These are phyloP conservation scores for Alternaria rosae DNA, from an alignment of 2,329 filamentous ascomycete species.

Conservation along the genomic window DNA sequence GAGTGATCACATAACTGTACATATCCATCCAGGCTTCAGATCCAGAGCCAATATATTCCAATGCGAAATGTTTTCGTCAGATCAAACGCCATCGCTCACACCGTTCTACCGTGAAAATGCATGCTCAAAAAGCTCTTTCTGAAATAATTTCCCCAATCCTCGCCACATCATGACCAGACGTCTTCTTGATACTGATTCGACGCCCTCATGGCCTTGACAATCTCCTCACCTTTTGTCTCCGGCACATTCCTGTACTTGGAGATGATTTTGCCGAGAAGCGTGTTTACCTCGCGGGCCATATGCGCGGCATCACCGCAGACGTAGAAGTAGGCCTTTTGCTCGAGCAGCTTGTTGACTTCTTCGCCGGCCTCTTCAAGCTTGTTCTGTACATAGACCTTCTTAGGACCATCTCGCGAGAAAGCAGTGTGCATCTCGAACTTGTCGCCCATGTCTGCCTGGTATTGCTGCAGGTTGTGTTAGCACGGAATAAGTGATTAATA, in stretches of 20 bases:
- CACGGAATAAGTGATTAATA: conserved; percentile 14
- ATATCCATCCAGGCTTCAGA: conserved; percentile 5
- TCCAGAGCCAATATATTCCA: neutral
- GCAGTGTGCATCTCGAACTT: conserved; percentile 90
- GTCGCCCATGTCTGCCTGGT: conserved; percentile 82
- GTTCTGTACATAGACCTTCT: conserved; percentile 98
- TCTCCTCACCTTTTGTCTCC: conserved; percentile 89
- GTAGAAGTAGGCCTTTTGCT: conserved; percentile 92
- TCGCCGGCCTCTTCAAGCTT: conserved; percentile 81
- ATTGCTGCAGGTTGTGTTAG: conserved; percentile 66
- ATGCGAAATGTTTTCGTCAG: conserved; percentile 4
- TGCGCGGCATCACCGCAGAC: conserved; percentile 97
- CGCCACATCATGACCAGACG: conserved; percentile 65
- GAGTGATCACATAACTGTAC: conserved; percentile 1
- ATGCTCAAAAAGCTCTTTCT: conserved; percentile 15
- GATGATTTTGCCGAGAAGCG: conserved; percentile 85
- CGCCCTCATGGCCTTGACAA: conserved; percentile 95
- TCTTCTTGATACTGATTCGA: conserved; percentile 95
- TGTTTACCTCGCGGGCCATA: conserved; percentile 94
- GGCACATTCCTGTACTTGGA: conserved; percentile 81
- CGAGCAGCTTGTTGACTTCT: conserved; percentile 85
- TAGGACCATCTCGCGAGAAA: conserved; percentile 85
- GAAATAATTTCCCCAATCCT: neutral
- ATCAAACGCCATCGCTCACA: conserved; percentile 32
- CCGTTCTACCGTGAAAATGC: conserved; percentile 42